Evolutionary conservation across 495 filamentous ascomycete species (phyloP), one percentile per base, ranked within the genome.

Genomic region (Penicillium paxilli): DNA sequence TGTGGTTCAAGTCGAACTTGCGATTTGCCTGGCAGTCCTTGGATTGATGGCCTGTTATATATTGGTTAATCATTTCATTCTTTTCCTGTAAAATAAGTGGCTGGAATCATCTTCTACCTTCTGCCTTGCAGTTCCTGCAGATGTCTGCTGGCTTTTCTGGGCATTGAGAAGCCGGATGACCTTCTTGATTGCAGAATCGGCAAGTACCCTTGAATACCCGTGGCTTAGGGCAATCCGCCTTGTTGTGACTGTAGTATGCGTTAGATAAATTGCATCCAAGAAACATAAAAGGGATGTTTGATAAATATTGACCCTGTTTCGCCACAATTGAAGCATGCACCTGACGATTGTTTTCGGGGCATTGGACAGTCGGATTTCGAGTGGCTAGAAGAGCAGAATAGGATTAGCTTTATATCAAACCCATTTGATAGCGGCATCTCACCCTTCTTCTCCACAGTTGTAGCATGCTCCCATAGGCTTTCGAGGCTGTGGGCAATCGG

Each of bases 81-180:
- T 16, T 38, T 16, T 7, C n/a, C 16, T 37, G n/a, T 4, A 16
- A 16, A 16, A 7, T 38, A 11, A 28, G 26, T 11, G 11, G 26
- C 16, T 17, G 5, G 5, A 19, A n/a, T 12, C 1, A 17, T n/a
- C 0, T 19, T 22, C 63, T 70, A 88, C 90, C 91, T 72, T 89
- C 84, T 45, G 80, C 51, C 47, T 80, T 74, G 66, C 93, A 98
- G 64, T 92, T 90, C 49, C 79, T 82, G 80, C 93, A 98, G 6
- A 81, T 60, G 19, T 76, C 65, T 6, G 85, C 73, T 2, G 83
- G 82, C 51, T 78, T 82, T 1, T 83, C 70, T 0, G 92, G 90
- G 56, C 92, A 97, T 37, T 90, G 84, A 23, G 79, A 71, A 14
- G 86, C 77, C 12, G 74, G 79, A 54, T 95, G 91, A 3, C 90